These are phyloP conservation scores for Acanthamoeba lugdunensis DNA, from an alignment of 208 protist species.

Conservation along the genomic window DNA sequence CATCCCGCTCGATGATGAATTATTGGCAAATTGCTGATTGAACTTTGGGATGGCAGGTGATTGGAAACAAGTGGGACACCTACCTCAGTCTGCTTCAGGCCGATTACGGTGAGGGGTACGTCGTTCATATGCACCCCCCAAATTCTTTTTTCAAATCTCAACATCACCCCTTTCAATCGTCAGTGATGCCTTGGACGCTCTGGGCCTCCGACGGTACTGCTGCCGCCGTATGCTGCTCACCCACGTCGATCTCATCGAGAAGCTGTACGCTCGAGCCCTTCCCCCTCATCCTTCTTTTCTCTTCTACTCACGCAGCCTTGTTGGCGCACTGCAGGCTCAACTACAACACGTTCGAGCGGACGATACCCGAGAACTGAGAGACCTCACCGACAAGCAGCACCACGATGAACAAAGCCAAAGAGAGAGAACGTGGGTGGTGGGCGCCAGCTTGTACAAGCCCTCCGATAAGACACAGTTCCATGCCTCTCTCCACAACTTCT, in stretches of 20 bases:
- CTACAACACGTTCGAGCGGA: slow-evolving; percentile 54
- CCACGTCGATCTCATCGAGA: slow-evolving; percentile 99
- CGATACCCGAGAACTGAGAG: neutral
- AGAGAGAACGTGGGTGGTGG: too few species aligned
- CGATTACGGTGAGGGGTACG: slow-evolving; percentile 94
- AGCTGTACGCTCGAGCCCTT: too few species aligned
- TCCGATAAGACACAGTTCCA: too few species aligned
- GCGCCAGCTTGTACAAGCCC: too few species aligned
- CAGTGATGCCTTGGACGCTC: slow-evolving; percentile 95
- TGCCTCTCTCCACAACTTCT: too few species aligned
- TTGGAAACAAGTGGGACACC: slow-evolving; percentile 97
- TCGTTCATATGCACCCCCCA: neutral
- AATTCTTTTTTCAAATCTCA: neutral
- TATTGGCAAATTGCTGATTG: neutral
- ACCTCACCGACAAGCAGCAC: too few species aligned
- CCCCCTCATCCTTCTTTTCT: too few species aligned
- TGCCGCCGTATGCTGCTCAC: slow-evolving; percentile 99
- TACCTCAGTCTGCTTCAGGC: slow-evolving; percentile 93
- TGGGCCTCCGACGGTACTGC: slow-evolving; percentile 97
- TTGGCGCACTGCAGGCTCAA: too few species aligned
- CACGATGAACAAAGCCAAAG: too few species aligned
- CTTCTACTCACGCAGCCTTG: too few species aligned
- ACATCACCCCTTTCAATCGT: neutral
- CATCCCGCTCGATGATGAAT: neutral
- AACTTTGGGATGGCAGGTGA: slow-evolving; percentile 85